These are phyloP conservation scores for Penicillium hordei DNA, from an alignment of 2,329 filamentous ascomycete species.

Conservation along the genomic window DNA sequence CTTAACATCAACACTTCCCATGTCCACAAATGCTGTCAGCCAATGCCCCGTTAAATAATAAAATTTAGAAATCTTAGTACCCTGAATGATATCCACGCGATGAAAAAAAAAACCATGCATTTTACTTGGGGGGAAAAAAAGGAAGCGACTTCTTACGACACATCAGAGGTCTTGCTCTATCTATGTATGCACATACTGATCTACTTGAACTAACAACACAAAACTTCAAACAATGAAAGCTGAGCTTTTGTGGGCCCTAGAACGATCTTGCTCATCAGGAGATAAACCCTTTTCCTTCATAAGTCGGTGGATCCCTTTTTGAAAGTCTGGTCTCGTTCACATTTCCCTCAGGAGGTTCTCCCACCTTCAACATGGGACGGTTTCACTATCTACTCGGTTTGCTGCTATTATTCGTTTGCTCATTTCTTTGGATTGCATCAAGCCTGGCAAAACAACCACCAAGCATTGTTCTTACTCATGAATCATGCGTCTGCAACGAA, in stretches of 20 bases:
- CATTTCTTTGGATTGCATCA: constrained; percentile 10
- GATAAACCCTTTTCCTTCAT: neutral
- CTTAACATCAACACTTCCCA: neutral
- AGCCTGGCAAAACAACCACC: neutral
- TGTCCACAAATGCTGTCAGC: neutral
- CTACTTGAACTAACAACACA: neutral
- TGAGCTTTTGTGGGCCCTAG: constrained; percentile 1
- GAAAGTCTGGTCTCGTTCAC: neutral
- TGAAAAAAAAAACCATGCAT: no score
- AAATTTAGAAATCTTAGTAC: neutral
- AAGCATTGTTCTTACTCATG: neutral
- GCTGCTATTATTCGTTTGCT: constrained; percentile 5
- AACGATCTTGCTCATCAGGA: neutral
- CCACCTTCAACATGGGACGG: constrained; percentile 4
- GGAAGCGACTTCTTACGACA: neutral
- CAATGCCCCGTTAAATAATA: neutral
- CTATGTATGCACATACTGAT: neutral
- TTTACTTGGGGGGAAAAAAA: neutral
- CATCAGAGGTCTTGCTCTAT: neutral
- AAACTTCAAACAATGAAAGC: neutral
- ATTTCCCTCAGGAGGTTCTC: neutral
- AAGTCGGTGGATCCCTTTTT: neutral
- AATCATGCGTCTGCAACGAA: neutral
- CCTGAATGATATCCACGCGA: neutral
- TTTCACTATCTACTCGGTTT: constrained; percentile 12